Evolutionary conservation across 2,329 filamentous ascomycete species (phyloP).

Genomic region (Hymenoscyphus infarciens): DNA sequence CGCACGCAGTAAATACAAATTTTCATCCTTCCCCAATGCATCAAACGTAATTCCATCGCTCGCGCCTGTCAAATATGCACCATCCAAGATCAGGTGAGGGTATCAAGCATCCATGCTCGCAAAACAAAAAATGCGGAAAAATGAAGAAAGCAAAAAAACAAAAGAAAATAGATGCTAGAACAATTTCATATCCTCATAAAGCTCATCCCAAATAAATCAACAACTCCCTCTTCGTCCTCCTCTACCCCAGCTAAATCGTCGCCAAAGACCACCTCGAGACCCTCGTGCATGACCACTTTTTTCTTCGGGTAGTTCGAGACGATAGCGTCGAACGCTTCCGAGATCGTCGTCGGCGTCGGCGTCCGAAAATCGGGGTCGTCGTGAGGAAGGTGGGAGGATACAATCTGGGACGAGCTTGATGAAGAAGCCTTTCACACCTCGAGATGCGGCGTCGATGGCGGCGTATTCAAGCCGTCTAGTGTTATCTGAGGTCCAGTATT

Average conservation of each 20-base stretch:
- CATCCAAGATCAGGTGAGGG: too few species aligned
- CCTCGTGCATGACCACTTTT: conserved; percentile 4
- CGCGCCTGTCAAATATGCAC: too few species aligned
- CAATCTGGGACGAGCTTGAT: conserved; percentile 59
- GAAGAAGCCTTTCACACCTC: conserved; percentile 58
- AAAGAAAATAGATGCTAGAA: neutral
- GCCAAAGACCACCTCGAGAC: conserved; percentile 1
- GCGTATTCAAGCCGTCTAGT: conserved; percentile 63
- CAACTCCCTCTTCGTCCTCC: neutral
- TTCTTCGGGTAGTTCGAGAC: conserved; percentile 52
- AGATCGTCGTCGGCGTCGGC: conserved; percentile 40
- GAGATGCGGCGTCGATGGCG: conserved; percentile 60
- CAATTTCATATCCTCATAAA: neutral
- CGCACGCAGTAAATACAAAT: too few species aligned
- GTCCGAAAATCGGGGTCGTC: conserved; percentile 56
- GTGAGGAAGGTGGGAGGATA: conserved; percentile 48
- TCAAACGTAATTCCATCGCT: too few species aligned
- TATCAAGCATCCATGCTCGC: neutral
- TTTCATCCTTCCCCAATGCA: too few species aligned
- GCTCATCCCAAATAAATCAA: neutral
- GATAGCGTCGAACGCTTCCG: conserved; percentile 60
- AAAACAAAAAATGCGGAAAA: neutral
- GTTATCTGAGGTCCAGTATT: conserved; percentile 65
- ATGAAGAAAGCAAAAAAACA: neutral
- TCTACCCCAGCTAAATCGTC: neutral